phyloP scores from a whole-genome alignment of 139 green algal species.

The Marvania coccoides region DNA sequence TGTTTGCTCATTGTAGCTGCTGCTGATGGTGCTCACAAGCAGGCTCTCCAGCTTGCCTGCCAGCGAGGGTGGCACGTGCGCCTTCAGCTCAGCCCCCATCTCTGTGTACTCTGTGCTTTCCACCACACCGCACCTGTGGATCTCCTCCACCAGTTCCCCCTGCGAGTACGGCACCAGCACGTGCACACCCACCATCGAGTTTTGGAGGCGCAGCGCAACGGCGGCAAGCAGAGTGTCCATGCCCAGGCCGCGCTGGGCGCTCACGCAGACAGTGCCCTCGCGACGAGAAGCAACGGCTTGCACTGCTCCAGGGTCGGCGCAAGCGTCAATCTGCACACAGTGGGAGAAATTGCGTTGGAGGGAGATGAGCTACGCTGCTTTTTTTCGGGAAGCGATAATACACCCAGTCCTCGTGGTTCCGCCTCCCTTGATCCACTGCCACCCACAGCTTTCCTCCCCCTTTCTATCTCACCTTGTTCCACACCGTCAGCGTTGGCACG shows the following conservation, averaged over 20 bases:
- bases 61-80: slow-evolving; percentile 29
- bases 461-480: slow-evolving; percentile 75
- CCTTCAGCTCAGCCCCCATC: slow-evolving; percentile 20
- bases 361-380: not conserved
- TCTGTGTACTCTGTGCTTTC: slow-evolving; percentile 19
- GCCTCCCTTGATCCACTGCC: no score
- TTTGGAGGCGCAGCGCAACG: slow-evolving; percentile 44
- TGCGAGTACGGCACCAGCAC: slow-evolving; percentile 35
- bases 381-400: not conserved
- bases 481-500: slow-evolving; percentile 73
- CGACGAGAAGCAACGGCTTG: slow-evolving; percentile 18
- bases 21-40: not conserved
- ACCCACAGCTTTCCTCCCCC: no score
- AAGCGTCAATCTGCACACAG: slow-evolving; percentile 47
- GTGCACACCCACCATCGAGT: slow-evolving; percentile 28
- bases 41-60: slow-evolving; percentile 7
- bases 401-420: no score
- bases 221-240: slow-evolving; percentile 54
- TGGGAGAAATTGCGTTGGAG: not conserved
- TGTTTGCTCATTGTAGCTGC: no score
- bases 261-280: slow-evolving; percentile 47
- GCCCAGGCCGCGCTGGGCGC: slow-evolving; percentile 59
- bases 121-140: slow-evolving; percentile 29
- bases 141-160: slow-evolving; percentile 36
- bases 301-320: slow-evolving; percentile 48